Evolutionary conservation across 352 stramenopile species (phyloP), one percentile per base, ranked within the genome.

Genomic region (Globisporangium spinosum): DNA sequence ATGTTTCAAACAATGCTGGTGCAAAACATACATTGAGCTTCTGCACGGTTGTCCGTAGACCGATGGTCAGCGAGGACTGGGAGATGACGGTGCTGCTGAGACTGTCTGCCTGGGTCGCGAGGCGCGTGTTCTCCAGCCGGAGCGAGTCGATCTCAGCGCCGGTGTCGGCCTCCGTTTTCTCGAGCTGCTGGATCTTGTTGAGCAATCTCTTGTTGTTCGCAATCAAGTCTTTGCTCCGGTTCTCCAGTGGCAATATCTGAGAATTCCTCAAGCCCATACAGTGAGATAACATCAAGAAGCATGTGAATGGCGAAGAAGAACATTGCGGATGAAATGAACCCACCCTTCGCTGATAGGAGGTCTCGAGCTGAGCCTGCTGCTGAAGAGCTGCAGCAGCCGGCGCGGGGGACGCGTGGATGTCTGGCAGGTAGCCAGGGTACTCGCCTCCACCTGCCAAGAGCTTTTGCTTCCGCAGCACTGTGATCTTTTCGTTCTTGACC

Each of bases 151-250:
- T 75, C 47, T 82, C 63, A 0, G 58, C 35, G 3, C 77, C 70
- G n/a, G 72, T 67, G 61, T 90, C 77, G 2, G 64, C 71, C 45
- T 90, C 74, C 0, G 64, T 74, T 13, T 85, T 82, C 67, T 90
- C 80, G 15, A 89, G 68, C 34, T 85, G 77, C 55, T 90, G 74
- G 34, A 92, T 90, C 67, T 80, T 87, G 2, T 35, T 45, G n/a
- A 92, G 54, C 1, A 92, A 72, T n/a, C 79, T 83, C 56, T 89
- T 89, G 73, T 88, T 90, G 67, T 90, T 92, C 23, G 85, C 79
- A 58, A 77, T 73, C 58, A 88, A 64, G 53, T 90, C 82, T 40
- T 79, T 76, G 35, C 75, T 87, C 3, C 77, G 74, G 51, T 83
- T 89, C 55, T 89, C 79, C n/a, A 90, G 69, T 20, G 77, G 79